A percentile compares a stretch with the other conserved stretches of the same genome.
Evolutionary conservation across 2,329 filamentous ascomycete species (phyloP).

Genomic region (Fusarium tjaetaba): DNA sequence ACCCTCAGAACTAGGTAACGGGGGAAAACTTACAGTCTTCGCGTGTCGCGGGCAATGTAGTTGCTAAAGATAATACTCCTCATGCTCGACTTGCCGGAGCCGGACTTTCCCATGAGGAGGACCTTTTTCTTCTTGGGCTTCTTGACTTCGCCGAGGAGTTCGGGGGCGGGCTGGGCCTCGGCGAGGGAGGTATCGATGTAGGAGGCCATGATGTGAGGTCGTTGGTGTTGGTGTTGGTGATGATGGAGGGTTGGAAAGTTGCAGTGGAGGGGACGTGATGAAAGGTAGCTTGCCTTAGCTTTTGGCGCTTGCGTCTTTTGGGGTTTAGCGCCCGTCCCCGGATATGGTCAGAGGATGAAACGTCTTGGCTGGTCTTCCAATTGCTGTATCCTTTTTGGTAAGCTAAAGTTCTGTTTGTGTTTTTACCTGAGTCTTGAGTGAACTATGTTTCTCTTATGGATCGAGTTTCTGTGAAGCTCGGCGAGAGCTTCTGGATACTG

Average conservation of each 20-base stretch:
- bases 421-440: too few species aligned
- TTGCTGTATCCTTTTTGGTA: background rate
- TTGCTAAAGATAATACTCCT: conserved; percentile 99
- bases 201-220: conserved; percentile 44
- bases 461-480: background rate
- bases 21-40: conserved; percentile 68
- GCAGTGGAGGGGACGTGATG: conserved; percentile 16
- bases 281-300: conserved; percentile 18
- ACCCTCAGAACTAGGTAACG: too few species aligned
- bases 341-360: conserved; percentile 24
- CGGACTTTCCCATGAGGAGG: conserved; percentile 92
- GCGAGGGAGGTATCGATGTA: conserved; percentile 47
- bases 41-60: conserved; percentile 95
- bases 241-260: conserved; percentile 2
- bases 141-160: conserved; percentile 63
- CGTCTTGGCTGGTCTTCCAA: background rate
- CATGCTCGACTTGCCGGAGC: conserved; percentile 98
- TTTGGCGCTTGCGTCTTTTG: conserved; percentile 25
- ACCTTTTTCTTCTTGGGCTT: conserved; percentile 89
- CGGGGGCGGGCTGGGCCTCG: conserved; percentile 45
- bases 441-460: rapidly evolving
- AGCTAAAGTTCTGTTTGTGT: too few species aligned
- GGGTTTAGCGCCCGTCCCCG: conserved; percentile 18
- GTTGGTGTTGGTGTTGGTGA: background rate
- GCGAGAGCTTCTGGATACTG: background rate